phyloP scores from a whole-genome alignment of 2,329 filamentous ascomycete genomes.

The Aspergillus pseudoglaucus region DNA sequence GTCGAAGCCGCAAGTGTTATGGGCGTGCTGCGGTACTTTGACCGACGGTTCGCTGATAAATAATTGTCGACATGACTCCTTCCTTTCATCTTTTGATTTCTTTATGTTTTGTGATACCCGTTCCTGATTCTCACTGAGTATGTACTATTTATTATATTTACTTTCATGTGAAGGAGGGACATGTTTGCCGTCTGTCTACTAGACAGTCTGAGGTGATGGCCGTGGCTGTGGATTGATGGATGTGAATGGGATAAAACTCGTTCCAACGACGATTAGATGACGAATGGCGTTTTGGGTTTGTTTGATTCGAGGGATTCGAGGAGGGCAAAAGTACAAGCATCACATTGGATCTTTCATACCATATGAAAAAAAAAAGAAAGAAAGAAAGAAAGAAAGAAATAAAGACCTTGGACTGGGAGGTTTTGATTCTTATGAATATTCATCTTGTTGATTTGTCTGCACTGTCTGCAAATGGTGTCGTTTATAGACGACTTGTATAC shows the following conservation, averaged over 20 bases:
- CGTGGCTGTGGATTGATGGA: not conserved
- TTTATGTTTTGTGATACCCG: conserved; percentile 19
- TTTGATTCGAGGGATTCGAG: not conserved
- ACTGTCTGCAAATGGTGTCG: too few relatives aligned
- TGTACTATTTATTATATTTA: conserved; percentile 17
- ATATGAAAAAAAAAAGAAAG: not conserved
- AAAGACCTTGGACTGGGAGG: too few relatives aligned
- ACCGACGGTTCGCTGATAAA: conserved; percentile 57
- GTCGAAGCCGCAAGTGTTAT: conserved; percentile 79
- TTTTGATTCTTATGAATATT: too few relatives aligned
- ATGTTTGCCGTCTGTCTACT: not conserved
- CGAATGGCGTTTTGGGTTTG: not conserved
- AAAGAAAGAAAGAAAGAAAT: not conserved
- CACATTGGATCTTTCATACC: too few relatives aligned
- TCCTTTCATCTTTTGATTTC: conserved; percentile 1
- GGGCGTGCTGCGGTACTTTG: conserved; percentile 76
- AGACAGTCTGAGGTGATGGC: not conserved
- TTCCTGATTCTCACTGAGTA: conserved; percentile 19
- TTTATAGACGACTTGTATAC: too few relatives aligned
- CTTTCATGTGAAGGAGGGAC: not conserved
- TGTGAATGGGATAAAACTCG: not conserved
- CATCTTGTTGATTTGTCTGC: too few relatives aligned
- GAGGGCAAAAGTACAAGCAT: too few relatives aligned
- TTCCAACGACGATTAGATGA: not conserved
- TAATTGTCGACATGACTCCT: conserved; percentile 8